Percentiles rank a stretch among this genome's conserved stretches.
phyloP scores from a whole-genome alignment of 2,329 filamentous ascomycete genomes.

The Claviceps sorghi region DNA sequence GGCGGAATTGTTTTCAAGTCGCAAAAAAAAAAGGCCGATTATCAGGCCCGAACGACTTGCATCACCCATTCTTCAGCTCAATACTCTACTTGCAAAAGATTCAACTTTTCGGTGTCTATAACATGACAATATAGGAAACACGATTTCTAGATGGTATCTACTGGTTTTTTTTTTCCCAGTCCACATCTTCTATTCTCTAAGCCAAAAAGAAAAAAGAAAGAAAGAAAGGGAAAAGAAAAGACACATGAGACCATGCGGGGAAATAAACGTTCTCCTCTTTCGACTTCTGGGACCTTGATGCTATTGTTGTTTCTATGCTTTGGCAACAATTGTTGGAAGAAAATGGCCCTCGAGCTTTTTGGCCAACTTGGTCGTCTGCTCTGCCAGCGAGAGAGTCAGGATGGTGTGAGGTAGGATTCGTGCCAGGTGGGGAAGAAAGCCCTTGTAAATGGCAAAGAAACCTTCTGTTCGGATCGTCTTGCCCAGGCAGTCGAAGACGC shows the following conservation, averaged over 20 bases:
- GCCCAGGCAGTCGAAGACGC: slow-evolving; percentile 79
- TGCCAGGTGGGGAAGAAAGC: slow-evolving; percentile 86
- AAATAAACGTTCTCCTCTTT: too few species aligned
- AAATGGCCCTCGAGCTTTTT: slow-evolving; percentile 55
- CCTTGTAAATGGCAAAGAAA: slow-evolving; percentile 88
- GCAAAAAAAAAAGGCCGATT: too few species aligned
- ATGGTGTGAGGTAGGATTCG: slow-evolving; percentile 93
- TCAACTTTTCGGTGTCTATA: not conserved
- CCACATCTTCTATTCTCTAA: not conserved
- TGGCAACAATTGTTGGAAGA: slow-evolving; percentile 27
- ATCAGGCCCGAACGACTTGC: not conserved
- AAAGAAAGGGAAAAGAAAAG: too few species aligned
- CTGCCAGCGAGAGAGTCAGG: slow-evolving; percentile 78
- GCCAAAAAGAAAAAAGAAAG: not conserved
- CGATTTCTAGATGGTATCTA: slow-evolving; percentile 7
- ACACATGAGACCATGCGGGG: too few species aligned
- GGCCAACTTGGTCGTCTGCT: slow-evolving; percentile 93
- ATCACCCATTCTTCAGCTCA: too few species aligned
- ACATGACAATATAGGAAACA: slow-evolving; percentile 2
- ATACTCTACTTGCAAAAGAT: too few species aligned
- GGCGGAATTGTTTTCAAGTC: too few species aligned
- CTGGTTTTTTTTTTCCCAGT: slow-evolving; percentile 1
- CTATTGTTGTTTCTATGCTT: slow-evolving; percentile 7
- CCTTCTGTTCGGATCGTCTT: slow-evolving; percentile 90
- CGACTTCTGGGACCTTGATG: not conserved